Percentiles rank a stretch among this genome's conserved stretches.
These are phyloP conservation scores for Tardiomyces digboiensis DNA, from an alignment of 1,139 yeast genomes.

Conservation along the genomic window DNA sequence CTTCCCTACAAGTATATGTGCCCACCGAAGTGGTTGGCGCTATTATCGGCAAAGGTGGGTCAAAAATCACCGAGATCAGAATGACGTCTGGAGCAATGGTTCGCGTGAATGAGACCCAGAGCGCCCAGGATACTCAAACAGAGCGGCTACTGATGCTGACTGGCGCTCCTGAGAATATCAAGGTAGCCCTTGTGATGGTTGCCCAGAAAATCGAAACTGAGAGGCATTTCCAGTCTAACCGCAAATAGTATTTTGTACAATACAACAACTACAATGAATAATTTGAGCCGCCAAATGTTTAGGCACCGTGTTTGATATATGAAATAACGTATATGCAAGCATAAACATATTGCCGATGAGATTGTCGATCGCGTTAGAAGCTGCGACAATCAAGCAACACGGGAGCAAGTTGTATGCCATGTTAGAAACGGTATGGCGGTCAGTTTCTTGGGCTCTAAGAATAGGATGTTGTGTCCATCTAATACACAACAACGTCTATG, in stretches of 20 bases:
- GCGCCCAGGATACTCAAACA: constrained; percentile 16
- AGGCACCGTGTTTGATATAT: no score
- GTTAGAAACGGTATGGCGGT: constrained; percentile 6
- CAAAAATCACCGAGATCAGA: constrained; percentile 72
- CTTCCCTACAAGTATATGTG: constrained; percentile 42
- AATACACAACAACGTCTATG: constrained; percentile 56
- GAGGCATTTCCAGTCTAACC: constrained; percentile 7
- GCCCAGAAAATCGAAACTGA: constrained; percentile 20
- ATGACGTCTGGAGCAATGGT: constrained; percentile 66
- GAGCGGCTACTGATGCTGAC: constrained; percentile 64
- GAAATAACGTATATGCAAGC: no score
- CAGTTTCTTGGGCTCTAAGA: constrained; percentile 32
- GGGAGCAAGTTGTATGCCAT: background rate
- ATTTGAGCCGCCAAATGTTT: no score
- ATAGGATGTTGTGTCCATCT: constrained; percentile 65
- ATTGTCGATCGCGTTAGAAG: background rate
- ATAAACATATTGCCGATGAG: no score
- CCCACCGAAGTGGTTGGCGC: constrained; percentile 80
- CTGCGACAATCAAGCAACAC: background rate
- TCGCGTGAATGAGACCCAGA: constrained; percentile 16
- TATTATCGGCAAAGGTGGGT: constrained; percentile 72
- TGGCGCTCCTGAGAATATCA: constrained; percentile 55
- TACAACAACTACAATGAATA: no score
- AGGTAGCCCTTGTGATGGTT: constrained; percentile 17
- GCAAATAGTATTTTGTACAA: background rate